Conservation (phyloP, 2,329 filamentous ascomycete genomes). For the Fusarium concolor region DNA sequence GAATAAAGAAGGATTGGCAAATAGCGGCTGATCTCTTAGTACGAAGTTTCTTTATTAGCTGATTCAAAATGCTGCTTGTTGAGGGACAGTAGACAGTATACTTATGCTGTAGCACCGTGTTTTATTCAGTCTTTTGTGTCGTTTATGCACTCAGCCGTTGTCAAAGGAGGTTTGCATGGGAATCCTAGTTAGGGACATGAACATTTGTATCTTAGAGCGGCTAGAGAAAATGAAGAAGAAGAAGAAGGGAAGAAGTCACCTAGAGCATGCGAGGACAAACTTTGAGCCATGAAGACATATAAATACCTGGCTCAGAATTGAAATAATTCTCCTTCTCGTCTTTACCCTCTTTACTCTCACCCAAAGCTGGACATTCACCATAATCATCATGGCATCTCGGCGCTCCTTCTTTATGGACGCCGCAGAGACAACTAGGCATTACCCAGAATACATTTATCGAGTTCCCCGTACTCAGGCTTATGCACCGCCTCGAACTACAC, state of each 20-base stretch:
- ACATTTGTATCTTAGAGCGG: background rate
- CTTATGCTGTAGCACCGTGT: background rate
- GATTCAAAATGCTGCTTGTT: background rate
- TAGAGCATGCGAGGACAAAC: background rate
- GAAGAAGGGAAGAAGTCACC: background rate
- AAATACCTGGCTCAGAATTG: slow-evolving; percentile 9
- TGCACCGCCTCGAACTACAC: slow-evolving; percentile 1
- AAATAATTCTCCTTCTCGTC: background rate
- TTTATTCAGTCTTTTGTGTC: slow-evolving; percentile 4
- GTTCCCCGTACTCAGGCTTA: background rate
- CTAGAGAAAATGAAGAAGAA: background rate
- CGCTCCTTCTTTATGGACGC: slow-evolving; percentile 6
- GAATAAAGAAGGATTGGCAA: slow-evolving; percentile 31
- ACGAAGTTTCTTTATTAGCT: background rate
- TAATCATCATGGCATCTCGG: slow-evolving; percentile 21
- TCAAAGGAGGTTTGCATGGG: slow-evolving; percentile 1
- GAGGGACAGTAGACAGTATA: background rate
- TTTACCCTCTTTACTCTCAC: background rate
- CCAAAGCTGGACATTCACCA: background rate
- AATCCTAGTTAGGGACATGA: background rate
- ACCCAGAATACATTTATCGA: slow-evolving; percentile 13
- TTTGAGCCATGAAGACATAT: slow-evolving; percentile 1
- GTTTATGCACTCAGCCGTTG: slow-evolving; percentile 13
- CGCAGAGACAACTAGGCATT: background rate
- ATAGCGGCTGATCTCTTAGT: slow-evolving; percentile 15